Evolutionary conservation across 768 basidiomycete species (phyloP), one percentile per base, ranked within the genome.

Genomic region (Exidia glandulosa): DNA sequence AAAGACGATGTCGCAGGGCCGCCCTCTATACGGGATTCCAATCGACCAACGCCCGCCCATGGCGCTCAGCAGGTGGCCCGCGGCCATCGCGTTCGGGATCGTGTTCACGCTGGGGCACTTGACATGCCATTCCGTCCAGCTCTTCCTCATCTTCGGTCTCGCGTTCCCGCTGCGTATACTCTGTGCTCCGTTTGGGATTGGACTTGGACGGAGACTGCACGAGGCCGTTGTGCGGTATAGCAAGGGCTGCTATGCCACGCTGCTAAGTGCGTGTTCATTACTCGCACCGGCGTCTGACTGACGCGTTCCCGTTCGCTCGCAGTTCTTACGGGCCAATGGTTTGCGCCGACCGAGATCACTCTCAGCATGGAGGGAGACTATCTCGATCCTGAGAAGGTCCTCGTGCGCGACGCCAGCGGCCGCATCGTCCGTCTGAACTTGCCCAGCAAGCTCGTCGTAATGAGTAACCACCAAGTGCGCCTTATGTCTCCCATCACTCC

Each of bases 401-500:
- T 86, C 14, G 70, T 81, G 37, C 81, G 78, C 59, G 80, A 90
- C 66, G 66, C 67, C 29, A 68, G 72, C 2, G 90, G 91, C 7
- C 73, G 75, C 34, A 77, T 87, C 32, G 69, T 79, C 2, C 78
- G 76, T 7, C 73, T 97, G 58, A 80, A 84, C 59, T 71, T 96
- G 19, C 91, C 93, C 1, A 81, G 81, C 63, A 86, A 91, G 69
- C 81, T 86, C 33, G 86, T 98, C 29, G 73, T 93, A 63, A 90
- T 94, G 66, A 83, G 90, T 14, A 99, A 99, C 70, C 95, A 99
- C 70, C 95, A 94, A 77, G 91, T 92, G 61, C 52, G 76, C 60
- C 23, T 19, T 37, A 36, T 48, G 27, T 30, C n/a, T 45, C 37
- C 33, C 29, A 31, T 19, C 16, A 34, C 34, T 16, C 57, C 57